Conservation (phyloP, 2,329 filamentous ascomycete species). For the Simplicillium aogashimaense region DNA sequence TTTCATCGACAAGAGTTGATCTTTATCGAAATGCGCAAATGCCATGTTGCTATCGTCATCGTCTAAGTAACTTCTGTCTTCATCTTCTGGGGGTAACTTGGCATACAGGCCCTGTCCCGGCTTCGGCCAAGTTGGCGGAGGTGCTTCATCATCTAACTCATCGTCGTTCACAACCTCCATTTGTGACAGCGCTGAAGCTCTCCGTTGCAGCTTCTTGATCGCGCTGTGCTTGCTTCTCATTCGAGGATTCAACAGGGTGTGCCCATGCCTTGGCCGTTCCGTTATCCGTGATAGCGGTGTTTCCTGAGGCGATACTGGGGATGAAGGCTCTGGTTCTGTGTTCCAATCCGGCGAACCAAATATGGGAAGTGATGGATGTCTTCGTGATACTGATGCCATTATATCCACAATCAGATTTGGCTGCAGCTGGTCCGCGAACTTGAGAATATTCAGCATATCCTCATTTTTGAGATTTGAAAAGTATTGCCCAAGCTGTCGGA, state of each 20-base stretch:
- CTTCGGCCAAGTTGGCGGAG: conserved; percentile 29
- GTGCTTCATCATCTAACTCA: conserved; percentile 19
- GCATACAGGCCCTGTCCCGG: conserved; percentile 29
- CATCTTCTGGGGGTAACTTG: conserved; percentile 23
- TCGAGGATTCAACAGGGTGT: conserved; percentile 15
- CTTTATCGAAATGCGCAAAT: conserved; percentile 33
- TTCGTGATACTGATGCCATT: conserved; percentile 30
- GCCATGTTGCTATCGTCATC: conserved; percentile 31
- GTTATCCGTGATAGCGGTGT: conserved; percentile 6
- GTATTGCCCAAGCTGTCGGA: conserved; percentile 24
- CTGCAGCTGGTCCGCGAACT: conserved; percentile 28
- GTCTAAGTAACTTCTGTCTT: conserved; percentile 23
- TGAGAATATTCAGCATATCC: conserved; percentile 29
- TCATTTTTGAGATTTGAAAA: conserved; percentile 25
- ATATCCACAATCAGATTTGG: conserved; percentile 30
- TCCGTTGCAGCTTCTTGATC: conserved; percentile 22
- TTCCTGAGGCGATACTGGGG: not conserved
- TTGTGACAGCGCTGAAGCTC: conserved; percentile 8
- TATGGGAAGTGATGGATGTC: conserved; percentile 30
- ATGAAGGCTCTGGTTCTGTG: conserved; percentile 5
- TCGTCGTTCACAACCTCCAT: conserved; percentile 13
- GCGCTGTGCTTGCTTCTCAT: conserved; percentile 19
- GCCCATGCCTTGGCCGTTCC: conserved; percentile 19
- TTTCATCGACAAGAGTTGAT: conserved; percentile 25
- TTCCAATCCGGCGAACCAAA: conserved; percentile 32